phyloP scores from a whole-genome alignment of 805 yeast species.

The Hanseniaspora valbyensis region DNA sequence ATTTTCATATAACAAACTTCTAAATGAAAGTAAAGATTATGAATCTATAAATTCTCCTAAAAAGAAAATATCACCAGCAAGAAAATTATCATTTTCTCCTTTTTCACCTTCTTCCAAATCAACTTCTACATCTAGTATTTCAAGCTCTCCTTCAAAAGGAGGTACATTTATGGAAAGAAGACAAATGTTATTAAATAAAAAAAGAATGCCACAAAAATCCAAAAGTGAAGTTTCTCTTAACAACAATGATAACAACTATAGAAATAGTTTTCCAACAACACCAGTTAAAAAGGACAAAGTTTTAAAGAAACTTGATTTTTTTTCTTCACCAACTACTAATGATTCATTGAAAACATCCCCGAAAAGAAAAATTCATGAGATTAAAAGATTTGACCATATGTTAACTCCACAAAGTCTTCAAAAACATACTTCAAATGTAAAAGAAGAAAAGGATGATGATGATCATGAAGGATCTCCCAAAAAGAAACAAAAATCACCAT shows the following conservation, averaged over 20 bases:
- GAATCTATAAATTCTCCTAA: not conserved
- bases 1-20: not conserved
- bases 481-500: constrained; percentile 14
- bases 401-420: not conserved
- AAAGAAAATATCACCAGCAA: not conserved
- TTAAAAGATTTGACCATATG: not conserved
- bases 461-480: constrained; percentile 1
- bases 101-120: too few relatives aligned
- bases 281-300: not conserved
- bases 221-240: not conserved
- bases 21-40: not conserved
- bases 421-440: not conserved
- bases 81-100: not conserved
- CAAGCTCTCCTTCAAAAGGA: not conserved
- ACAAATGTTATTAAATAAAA: not conserved
- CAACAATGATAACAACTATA: not conserved
- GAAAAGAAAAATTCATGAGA: constrained; percentile 5
- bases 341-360: not conserved
- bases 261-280: not conserved
- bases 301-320: constrained; percentile 3
- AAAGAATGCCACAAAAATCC: not conserved
- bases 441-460: constrained; percentile 1
- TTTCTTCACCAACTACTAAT: not conserved
- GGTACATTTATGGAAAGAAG: constrained; percentile 4
- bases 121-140: not conserved